Percentiles rank a stretch among this genome's conserved stretches.
Conservation (phyloP, 2,329 filamentous ascomycete species). For the Xylogone sp. region DNA sequence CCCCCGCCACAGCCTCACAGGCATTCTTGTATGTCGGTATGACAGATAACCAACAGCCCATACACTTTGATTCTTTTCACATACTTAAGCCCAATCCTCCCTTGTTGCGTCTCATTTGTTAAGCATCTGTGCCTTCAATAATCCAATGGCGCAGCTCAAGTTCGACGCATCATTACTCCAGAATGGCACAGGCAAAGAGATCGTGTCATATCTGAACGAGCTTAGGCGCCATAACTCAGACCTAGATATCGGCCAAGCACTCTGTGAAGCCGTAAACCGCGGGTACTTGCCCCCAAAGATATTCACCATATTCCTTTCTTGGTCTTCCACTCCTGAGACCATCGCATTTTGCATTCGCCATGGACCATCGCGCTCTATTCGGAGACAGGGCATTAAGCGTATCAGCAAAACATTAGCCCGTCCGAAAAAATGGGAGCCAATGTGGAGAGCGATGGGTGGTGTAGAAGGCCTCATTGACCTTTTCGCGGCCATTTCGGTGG, state of each 20-base stretch:
- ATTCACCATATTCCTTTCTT: constrained; percentile 6
- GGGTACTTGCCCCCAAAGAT: constrained; percentile 4
- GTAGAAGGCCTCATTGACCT: constrained; percentile 6
- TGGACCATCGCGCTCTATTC: constrained; percentile 4
- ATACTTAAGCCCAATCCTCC: too few relatives aligned
- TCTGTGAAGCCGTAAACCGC: constrained; percentile 3
- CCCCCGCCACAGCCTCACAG: too few relatives aligned
- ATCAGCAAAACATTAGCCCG: constrained; percentile 9
- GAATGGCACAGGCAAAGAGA: constrained; percentile 5
- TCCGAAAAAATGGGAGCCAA: constrained; percentile 7
- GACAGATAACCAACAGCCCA: too few relatives aligned
- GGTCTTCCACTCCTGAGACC: not conserved
- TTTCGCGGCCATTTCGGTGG: constrained; percentile 7
- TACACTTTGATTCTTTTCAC: too few relatives aligned
- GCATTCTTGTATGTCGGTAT: too few relatives aligned
- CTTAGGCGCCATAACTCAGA: constrained; percentile 4
- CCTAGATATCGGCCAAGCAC: constrained; percentile 1
- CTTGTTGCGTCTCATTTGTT: too few relatives aligned
- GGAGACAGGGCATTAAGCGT: constrained; percentile 7
- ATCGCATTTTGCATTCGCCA: constrained; percentile 6
- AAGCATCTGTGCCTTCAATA: too few relatives aligned
- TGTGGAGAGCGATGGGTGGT: constrained; percentile 9
- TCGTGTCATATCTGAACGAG: constrained; percentile 7
- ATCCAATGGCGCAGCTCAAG: constrained; percentile 6
- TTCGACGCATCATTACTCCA: constrained; percentile 6